Base-by-base conservation (phyloP, 2,329 filamentous ascomycete species). In the Madurella mycetomatis region DNA sequence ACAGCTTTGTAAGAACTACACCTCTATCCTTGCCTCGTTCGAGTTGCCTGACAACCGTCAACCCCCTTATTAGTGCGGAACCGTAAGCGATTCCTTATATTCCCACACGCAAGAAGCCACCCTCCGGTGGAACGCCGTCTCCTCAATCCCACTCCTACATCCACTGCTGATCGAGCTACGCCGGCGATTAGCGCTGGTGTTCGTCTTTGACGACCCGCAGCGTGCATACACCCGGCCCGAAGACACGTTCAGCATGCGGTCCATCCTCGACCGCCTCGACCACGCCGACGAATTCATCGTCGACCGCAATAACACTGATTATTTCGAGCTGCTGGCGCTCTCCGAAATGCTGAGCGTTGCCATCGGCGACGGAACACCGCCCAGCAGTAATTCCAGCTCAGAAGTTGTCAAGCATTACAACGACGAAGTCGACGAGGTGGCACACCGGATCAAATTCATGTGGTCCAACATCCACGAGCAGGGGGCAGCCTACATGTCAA, bases 261-360 rank as follows among this genome's bases (percentile, higher is more conserved):
- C 67, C 37, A 65, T 83, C 32, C 73, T 75, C 50, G 59, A 72
- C n/a, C 74, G 75, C 12, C 72, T 86, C 9, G 64, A 70, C 12
- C 47, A 63, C 12, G 64, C 69, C 5, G 69, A 74, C 1, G 73
- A 78, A 19, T 87, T 87, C 63, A 65, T 69, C 18, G 72, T 86
- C 60, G 75, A 69, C 3, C 72, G 73, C 15, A 62, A 75, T 31
- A 48, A 42, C 43, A 88, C 85, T 0, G 74, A 96, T 69, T 96
- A 88, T 69, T 73, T 76, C 15, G 77, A 85, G 51, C 78, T 96
- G 1, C 76, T 78, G 34, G 84, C 87, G 2, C 76, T 84, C 15
- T 75, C 88, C 3, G 72, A 78, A 2, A 79, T 95, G 17, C 79
- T 96, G 5, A 86, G 94, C 65, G 80, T 90, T 40, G 86, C 83